Evolutionary conservation across 352 stramenopile genomes (phyloP).

Genomic region (Pythium diclinum): DNA sequence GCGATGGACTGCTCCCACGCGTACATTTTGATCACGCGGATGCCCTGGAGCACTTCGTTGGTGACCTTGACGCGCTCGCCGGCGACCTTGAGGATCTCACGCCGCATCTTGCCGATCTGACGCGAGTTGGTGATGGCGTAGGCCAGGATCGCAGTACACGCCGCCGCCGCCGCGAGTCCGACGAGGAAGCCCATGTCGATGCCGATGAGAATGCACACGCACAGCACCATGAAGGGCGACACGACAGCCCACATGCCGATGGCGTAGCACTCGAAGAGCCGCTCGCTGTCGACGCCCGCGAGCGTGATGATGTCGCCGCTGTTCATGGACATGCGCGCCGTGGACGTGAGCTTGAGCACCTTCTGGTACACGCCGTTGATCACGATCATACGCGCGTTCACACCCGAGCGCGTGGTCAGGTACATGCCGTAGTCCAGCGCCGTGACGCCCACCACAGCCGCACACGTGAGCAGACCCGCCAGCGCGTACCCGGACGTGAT

Average conservation of each 20-base stretch:
- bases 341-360: conserved; percentile 42
- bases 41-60: conserved; percentile 81
- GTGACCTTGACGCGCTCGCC: conserved; percentile 80
- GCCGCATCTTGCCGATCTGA: conserved; percentile 33
- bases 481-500: conserved; percentile 21
- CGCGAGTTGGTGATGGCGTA: conserved; percentile 27
- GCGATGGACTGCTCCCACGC: conserved; percentile 42
- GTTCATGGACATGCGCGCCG: conserved; percentile 35
- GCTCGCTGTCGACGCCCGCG: conserved; percentile 43
- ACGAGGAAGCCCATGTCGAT: conserved; percentile 34
- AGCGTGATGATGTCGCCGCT: conserved; percentile 54
- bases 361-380: conserved; percentile 53
- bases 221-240: conserved; percentile 41
- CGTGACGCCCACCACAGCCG: conserved; percentile 26
- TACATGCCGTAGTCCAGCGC: conserved; percentile 44
- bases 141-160: conserved; percentile 15
- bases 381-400: conserved; percentile 41
- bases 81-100: conserved; percentile 34
- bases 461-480: conserved; percentile 5
- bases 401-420: conserved; percentile 36
- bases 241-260: conserved; percentile 40
- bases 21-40: conserved; percentile 80
- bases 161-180: conserved; percentile 8
- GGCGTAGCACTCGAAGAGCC: conserved; percentile 40
- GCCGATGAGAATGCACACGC: conserved; percentile 43